Evolutionary conservation across 768 basidiomycete genomes (phyloP).

Genomic region (Sarcodon sp.): DNA sequence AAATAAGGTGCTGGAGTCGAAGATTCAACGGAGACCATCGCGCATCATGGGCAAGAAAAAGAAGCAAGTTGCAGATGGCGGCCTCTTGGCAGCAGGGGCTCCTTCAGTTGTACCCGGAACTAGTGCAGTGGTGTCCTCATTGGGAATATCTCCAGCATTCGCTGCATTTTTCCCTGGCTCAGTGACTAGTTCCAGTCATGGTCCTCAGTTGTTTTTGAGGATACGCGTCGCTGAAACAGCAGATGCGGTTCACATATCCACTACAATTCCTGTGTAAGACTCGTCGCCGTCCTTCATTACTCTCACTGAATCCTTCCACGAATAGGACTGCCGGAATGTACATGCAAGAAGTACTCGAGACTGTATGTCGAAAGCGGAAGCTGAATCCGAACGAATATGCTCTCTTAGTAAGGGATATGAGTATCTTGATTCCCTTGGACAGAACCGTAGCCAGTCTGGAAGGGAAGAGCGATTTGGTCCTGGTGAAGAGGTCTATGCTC

Average conservation of each 20-base stretch:
- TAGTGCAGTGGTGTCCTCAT: slow-evolving; percentile 13
- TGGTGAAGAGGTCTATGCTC: slow-evolving; percentile 71
- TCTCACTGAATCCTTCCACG: not conserved
- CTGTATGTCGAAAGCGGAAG: slow-evolving; percentile 61
- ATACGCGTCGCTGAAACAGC: slow-evolving; percentile 72
- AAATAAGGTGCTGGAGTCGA: slow-evolving; percentile 66
- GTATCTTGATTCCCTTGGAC: slow-evolving; percentile 81
- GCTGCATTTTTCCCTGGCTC: slow-evolving; percentile 30
- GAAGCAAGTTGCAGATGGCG: slow-evolving; percentile 28
- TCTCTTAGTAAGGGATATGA: slow-evolving; percentile 49
- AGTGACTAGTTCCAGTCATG: slow-evolving; percentile 34
- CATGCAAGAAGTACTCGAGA: slow-evolving; percentile 89
- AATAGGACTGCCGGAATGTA: slow-evolving; percentile 86
- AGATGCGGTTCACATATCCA: slow-evolving; percentile 76
- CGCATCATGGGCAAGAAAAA: slow-evolving; percentile 49
- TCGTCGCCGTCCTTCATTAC: not conserved
- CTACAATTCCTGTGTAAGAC: slow-evolving; percentile 86
- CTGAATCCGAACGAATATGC: slow-evolving; percentile 75
- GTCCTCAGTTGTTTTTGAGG: slow-evolving; percentile 74
- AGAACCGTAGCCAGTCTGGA: slow-evolving; percentile 93
- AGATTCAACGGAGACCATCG: slow-evolving; percentile 76
- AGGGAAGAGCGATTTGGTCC: slow-evolving; percentile 70
- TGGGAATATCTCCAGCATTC: slow-evolving; percentile 36
- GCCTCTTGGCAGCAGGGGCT: slow-evolving; percentile 30
- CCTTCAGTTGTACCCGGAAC: slow-evolving; percentile 7